These are phyloP conservation scores for Fusarium begoniae DNA, from an alignment of 2,329 filamentous ascomycete species.

Conservation along the genomic window DNA sequence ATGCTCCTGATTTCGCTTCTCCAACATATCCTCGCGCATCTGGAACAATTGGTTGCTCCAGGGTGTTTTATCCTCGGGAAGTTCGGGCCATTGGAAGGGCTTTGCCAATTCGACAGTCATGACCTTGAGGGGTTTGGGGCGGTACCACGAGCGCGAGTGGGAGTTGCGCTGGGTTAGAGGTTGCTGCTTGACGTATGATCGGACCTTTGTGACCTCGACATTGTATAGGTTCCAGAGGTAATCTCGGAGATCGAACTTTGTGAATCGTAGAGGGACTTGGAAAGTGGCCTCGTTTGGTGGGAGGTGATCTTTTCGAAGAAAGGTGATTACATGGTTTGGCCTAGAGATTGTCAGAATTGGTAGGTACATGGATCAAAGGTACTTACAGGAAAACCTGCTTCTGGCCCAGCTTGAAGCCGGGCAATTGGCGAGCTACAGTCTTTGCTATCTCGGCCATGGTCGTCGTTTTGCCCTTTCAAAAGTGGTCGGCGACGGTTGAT, in stretches of 20 bases:
- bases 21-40: constrained; percentile 59
- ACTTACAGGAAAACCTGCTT: constrained; percentile 67
- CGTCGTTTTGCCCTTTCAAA: constrained; percentile 35
- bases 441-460: constrained; percentile 54
- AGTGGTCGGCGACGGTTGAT: constrained; percentile 38
- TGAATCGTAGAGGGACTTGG: constrained; percentile 88
- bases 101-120: constrained; percentile 92
- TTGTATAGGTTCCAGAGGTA: constrained; percentile 90
- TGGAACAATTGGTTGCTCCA: constrained; percentile 73
- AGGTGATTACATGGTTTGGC: constrained; percentile 81
- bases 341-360: constrained; percentile 55
- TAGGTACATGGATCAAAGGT: background rate
- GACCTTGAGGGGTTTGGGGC: constrained; percentile 80
- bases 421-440: constrained; percentile 50
- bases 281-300: constrained; percentile 88
- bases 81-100: constrained; percentile 88
- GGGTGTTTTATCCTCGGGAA: constrained; percentile 67
- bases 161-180: constrained; percentile 62
- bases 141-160: constrained; percentile 67
- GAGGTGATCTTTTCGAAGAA: constrained; percentile 76
- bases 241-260: constrained; percentile 95
- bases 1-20: constrained; percentile 51
- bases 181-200: constrained; percentile 78
- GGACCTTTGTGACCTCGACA: constrained; percentile 76
- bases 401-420: constrained; percentile 59